Evolutionary conservation across 2,329 filamentous ascomycete genomes (phyloP).

Genomic region (Penicillium polonicum): DNA sequence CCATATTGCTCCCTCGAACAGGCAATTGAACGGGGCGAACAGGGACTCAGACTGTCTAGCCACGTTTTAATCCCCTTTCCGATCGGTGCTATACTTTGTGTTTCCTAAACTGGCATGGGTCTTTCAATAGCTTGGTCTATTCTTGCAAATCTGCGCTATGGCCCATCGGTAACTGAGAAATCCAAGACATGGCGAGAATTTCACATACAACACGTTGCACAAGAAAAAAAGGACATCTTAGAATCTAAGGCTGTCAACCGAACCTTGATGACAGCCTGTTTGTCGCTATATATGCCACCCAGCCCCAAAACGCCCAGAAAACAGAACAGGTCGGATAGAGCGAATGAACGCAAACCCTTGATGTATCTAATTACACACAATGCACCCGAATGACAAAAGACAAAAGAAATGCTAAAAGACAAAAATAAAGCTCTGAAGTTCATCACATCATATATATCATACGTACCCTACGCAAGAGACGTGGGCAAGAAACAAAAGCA

Average conservation of each 20-base stretch:
- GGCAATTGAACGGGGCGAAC: background rate
- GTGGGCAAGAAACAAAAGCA: background rate
- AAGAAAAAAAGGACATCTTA: background rate
- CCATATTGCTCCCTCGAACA: background rate
- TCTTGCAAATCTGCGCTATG: background rate
- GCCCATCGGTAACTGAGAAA: background rate
- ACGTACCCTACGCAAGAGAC: background rate
- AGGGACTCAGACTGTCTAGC: background rate
- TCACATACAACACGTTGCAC: background rate
- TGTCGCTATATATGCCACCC: background rate
- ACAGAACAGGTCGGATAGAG: background rate
- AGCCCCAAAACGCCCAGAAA: background rate
- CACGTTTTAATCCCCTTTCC: background rate
- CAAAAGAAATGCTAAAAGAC: background rate
- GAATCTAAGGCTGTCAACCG: no score
- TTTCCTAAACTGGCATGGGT: background rate
- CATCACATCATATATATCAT: conserved; percentile 12
- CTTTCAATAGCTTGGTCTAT: conserved; percentile 1
- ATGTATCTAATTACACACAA: background rate
- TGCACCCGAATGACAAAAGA: background rate
- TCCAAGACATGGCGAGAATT: background rate
- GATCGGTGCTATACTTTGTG: background rate
- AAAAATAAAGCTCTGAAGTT: background rate
- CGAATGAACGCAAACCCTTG: background rate
- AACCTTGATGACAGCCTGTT: background rate